These are phyloP conservation scores for Candida pseudocylindracea DNA, from an alignment of 1,139 yeast genomes.

Conservation along the genomic window DNA sequence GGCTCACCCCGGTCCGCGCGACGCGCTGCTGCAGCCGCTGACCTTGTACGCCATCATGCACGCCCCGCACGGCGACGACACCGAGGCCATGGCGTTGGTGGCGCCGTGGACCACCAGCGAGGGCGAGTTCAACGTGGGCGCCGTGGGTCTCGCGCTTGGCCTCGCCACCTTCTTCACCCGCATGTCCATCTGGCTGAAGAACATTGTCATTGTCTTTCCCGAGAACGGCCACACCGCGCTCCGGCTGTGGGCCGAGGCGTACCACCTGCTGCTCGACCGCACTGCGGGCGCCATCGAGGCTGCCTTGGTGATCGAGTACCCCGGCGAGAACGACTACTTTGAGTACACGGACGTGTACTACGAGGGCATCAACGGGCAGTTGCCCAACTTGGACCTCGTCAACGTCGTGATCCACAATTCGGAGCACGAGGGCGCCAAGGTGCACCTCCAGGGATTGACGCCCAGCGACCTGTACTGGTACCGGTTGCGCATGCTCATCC, in stretches of 20 bases:
- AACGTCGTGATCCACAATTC: conserved; percentile 59
- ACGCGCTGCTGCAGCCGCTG: conserved; percentile 11
- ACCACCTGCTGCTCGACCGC: conserved; percentile 63
- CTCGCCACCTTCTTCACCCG: conserved; percentile 60
- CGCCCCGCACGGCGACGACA: conserved; percentile 90
- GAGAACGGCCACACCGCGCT: conserved; percentile 48
- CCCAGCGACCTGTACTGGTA: conserved; percentile 23
- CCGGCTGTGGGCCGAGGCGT: conserved; percentile 84
- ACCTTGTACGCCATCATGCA: conserved; percentile 60
- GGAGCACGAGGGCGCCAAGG: conserved; percentile 51
- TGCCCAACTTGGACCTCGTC: conserved; percentile 79
- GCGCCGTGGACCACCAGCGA: conserved; percentile 66
- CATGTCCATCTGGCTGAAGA: conserved; percentile 92
- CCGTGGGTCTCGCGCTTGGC: conserved; percentile 49
- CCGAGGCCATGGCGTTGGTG: conserved; percentile 82
- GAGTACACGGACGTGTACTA: conserved; percentile 57
- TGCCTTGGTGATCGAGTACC: conserved; percentile 69
- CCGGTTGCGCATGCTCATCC: conserved; percentile 34
- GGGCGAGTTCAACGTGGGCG: conserved; percentile 50
- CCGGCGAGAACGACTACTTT: conserved; percentile 43
- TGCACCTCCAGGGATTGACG: conserved; percentile 37
- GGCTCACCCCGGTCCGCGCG: conserved; percentile 10
- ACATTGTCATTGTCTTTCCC: conserved; percentile 70
- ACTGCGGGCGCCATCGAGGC: conserved; percentile 96
- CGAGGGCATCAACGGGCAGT: conserved; percentile 85